Percentiles rank a stretch among this genome's conserved stretches.
Evolutionary conservation across 1,139 yeast species (phyloP).

Genomic region (Kodamaea ohmeri): DNA sequence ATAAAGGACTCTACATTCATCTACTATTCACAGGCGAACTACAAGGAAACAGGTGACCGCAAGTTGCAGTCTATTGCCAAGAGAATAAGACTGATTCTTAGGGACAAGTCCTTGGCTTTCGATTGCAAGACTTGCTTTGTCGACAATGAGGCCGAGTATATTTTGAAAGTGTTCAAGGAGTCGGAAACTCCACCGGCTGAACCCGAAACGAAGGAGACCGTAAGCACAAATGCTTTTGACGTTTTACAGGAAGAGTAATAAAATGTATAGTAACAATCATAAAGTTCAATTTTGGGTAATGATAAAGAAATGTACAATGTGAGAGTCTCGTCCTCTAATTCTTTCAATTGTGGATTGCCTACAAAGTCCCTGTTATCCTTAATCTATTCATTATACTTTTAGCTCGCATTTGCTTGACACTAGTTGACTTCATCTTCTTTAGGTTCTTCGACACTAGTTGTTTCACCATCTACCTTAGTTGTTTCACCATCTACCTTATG

Average conservation of each 20-base stretch:
- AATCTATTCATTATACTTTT: too few relatives aligned
- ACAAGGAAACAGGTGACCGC: constrained; percentile 28
- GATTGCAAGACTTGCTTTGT: constrained; percentile 46
- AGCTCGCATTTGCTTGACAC: too few relatives aligned
- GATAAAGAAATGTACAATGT: too few relatives aligned
- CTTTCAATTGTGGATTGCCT: too few relatives aligned
- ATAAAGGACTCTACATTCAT: constrained; percentile 43
- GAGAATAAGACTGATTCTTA: constrained; percentile 28
- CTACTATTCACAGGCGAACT: constrained; percentile 32
- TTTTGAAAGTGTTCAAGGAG: constrained; percentile 33
- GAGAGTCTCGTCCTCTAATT: too few relatives aligned
- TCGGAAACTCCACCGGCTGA: constrained; percentile 2
- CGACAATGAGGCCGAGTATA: constrained; percentile 30
- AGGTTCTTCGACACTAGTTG: too few relatives aligned
- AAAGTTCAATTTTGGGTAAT: too few relatives aligned
- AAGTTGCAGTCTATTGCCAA: constrained; percentile 33
- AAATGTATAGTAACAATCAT: not conserved
- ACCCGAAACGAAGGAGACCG: constrained; percentile 1
- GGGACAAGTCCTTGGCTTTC: constrained; percentile 45
- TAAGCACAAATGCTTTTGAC: constrained; percentile 12
- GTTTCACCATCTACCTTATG: too few relatives aligned
- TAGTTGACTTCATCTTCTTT: too few relatives aligned
- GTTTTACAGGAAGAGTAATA: constrained; percentile 11
- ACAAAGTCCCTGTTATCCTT: too few relatives aligned
- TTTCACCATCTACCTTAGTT: too few relatives aligned